phyloP scores from a whole-genome alignment of 352 stramenopile genomes.

The Globisporangium yorkense region DNA sequence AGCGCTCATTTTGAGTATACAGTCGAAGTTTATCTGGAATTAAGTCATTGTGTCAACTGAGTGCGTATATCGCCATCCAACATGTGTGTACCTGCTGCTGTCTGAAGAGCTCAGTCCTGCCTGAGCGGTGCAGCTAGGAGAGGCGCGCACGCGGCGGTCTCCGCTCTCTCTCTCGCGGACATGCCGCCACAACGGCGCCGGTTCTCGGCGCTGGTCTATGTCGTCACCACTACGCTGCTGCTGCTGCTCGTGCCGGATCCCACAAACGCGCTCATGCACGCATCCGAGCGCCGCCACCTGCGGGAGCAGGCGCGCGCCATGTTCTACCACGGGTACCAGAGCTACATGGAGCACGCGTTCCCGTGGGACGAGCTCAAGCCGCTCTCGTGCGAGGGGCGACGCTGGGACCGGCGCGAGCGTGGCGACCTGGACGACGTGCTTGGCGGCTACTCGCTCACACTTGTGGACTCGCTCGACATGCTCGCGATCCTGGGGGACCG shows the following conservation, averaged over 20 bases:
- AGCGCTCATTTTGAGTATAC: no score
- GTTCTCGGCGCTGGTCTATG: not conserved
- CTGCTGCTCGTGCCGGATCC: not conserved
- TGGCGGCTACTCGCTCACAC: constrained; percentile 75
- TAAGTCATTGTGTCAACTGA: no score
- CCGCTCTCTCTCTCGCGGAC: no score
- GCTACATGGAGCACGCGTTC: constrained; percentile 86
- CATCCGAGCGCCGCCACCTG: constrained; percentile 55
- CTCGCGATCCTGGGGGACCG: constrained; percentile 80
- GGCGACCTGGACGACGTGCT: constrained; percentile 85
- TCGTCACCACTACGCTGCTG: not conserved
- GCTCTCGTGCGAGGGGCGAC: constrained; percentile 63
- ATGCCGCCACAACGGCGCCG: no score
- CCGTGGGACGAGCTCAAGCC: constrained; percentile 87
- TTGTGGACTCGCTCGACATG: constrained; percentile 89
- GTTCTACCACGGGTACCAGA: constrained; percentile 87
- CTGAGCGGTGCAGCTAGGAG: no score
- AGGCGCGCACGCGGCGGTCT: no score
- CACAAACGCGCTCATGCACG: constrained; percentile 47
- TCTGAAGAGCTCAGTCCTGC: no score
- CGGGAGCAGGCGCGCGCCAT: constrained; percentile 76
- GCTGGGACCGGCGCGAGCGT: constrained; percentile 74
- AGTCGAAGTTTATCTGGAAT: no score
- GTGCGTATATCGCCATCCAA: no score
- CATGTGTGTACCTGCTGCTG: no score